Conservation (phyloP, 495 filamentous ascomycete species). For the Neurospora discreta region DNA sequence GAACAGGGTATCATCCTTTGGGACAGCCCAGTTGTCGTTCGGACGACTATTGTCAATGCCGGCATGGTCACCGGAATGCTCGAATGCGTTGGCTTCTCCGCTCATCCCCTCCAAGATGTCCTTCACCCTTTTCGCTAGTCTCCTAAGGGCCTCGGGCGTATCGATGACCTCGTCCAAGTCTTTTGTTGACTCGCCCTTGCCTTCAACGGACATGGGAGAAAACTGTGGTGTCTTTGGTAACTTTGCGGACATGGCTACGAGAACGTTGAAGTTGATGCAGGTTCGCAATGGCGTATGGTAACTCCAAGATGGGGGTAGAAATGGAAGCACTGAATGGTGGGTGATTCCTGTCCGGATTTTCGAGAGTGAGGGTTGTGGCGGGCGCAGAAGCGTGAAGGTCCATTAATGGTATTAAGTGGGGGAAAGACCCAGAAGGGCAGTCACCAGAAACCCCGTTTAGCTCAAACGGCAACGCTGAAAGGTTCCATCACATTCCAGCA, state of each 20-base stretch:
- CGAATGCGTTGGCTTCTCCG: background rate
- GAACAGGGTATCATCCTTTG: background rate
- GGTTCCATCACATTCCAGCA: background rate
- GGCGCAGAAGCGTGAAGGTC: background rate
- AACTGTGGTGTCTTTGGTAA: background rate
- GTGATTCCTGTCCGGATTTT: background rate
- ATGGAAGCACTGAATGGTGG: background rate
- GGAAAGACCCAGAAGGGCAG: background rate
- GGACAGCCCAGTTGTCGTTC: background rate
- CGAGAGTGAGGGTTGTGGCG: background rate
- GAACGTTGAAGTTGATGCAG: background rate
- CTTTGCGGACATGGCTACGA: background rate
- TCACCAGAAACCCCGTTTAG: background rate
- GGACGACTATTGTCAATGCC: background rate
- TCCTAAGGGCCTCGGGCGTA: background rate
- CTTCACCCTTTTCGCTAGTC: background rate
- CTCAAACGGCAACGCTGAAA: background rate
- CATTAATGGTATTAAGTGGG: background rate
- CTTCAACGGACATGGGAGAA: background rate
- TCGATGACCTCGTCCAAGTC: background rate
- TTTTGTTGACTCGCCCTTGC: background rate
- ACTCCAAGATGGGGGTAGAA: background rate
- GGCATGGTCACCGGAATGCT: background rate
- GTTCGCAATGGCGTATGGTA: background rate
- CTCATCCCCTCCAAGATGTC: background rate